phyloP scores from a whole-genome alignment of 2,329 filamentous ascomycete species.

The Aspergillus fumigatus region DNA sequence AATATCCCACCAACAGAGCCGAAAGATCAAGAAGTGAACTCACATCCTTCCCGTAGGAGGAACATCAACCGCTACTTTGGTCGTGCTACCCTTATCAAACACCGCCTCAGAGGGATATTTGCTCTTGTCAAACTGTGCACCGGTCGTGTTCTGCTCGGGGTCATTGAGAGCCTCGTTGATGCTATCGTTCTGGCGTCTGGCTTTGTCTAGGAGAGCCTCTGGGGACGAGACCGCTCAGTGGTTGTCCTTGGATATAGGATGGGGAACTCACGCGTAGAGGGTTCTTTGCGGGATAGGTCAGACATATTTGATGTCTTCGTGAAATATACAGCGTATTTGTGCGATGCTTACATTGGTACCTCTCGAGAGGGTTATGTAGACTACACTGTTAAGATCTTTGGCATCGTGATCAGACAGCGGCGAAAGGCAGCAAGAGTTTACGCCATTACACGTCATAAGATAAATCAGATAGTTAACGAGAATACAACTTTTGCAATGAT shows the following conservation, averaged over 20 bases:
- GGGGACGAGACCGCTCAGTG: background rate
- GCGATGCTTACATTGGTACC: background rate
- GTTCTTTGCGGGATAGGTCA: slow-evolving; percentile 7
- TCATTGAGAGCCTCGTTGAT: background rate
- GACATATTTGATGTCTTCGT: background rate
- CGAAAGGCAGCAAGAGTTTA: background rate
- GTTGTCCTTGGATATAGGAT: background rate
- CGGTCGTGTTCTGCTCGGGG: background rate
- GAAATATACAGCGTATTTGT: background rate
- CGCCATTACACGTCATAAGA: background rate
- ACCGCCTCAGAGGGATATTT: background rate
- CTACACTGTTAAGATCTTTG: background rate
- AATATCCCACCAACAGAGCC: background rate
- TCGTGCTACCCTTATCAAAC: background rate
- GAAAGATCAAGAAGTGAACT: background rate
- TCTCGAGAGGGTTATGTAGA: background rate
- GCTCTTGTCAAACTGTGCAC: background rate
- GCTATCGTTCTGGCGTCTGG: background rate
- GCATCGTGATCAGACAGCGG: background rate
- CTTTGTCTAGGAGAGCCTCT: background rate
- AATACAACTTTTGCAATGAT: background rate
- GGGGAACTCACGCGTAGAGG: slow-evolving; percentile 2
- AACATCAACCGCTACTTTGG: background rate
- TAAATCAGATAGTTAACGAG: background rate
- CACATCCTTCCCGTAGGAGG: background rate